Conservation (phyloP, 1,284 basidiomycete genomes). For the Microbotryum scabiosae region DNA sequence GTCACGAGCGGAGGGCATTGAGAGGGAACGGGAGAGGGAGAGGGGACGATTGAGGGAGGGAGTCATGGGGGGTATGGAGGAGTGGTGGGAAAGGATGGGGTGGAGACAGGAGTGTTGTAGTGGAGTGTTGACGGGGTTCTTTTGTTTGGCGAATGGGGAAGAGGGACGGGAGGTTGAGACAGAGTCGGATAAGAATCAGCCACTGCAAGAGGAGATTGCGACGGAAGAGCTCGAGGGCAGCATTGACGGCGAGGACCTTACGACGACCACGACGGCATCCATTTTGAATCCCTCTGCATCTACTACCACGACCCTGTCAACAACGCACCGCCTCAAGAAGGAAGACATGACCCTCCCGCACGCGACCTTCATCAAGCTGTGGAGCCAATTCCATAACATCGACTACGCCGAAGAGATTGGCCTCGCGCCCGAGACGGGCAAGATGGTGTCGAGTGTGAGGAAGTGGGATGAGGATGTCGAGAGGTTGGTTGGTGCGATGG, state of each 20-base stretch:
- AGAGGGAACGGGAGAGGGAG: slow-evolving; percentile 26
- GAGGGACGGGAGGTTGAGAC: not conserved
- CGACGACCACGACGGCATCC: not conserved
- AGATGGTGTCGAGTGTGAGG: not conserved
- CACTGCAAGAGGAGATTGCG: not conserved
- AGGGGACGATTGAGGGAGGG: slow-evolving; percentile 22
- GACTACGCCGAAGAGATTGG: slow-evolving; percentile 20
- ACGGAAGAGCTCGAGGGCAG: not conserved
- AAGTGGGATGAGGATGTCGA: slow-evolving; percentile 18
- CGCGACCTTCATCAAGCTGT: slow-evolving; percentile 29
- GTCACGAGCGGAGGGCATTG: slow-evolving; percentile 8
- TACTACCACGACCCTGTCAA: not conserved
- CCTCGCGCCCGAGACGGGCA: not conserved
- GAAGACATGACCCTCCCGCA: slow-evolving; percentile 20
- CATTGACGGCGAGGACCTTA: not conserved
- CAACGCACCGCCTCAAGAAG: not conserved
- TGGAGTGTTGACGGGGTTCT: slow-evolving; percentile 82
- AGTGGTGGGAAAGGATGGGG: slow-evolving; percentile 92
- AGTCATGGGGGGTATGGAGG: slow-evolving; percentile 46
- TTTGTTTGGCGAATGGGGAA: slow-evolving; percentile 47
- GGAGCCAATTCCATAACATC: slow-evolving; percentile 33
- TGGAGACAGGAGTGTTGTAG: slow-evolving; percentile 83
- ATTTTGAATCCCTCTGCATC: no score
- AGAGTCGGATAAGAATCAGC: no score
- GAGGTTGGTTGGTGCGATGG: not conserved